Evolutionary conservation across 495 filamentous ascomycete genomes (phyloP).

Genomic region (Neurospora sp.): DNA sequence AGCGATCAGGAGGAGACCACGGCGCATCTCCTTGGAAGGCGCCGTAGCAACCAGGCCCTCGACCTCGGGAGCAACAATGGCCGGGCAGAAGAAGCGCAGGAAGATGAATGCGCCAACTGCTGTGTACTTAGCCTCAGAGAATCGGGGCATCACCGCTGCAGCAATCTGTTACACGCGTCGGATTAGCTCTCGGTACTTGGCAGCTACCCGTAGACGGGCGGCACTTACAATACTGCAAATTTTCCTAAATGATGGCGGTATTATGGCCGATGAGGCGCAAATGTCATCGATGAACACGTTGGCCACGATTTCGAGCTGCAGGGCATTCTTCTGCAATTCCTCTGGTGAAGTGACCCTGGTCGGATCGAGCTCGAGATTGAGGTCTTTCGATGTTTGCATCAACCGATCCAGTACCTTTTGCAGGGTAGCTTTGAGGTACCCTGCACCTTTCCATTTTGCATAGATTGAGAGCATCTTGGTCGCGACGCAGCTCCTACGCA

Average conservation of each 20-base stretch:
- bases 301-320: slow-evolving; percentile 49
- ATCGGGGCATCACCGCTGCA: slow-evolving; percentile 43
- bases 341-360: slow-evolving; percentile 43
- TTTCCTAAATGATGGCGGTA: slow-evolving; percentile 51
- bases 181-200: neutral
- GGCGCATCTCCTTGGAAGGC: slow-evolving; percentile 54
- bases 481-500: slow-evolving; percentile 53
- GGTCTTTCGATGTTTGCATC: slow-evolving; percentile 47
- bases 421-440: slow-evolving; percentile 51
- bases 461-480: slow-evolving; percentile 61
- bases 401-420: slow-evolving; percentile 52
- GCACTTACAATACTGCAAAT: slow-evolving; percentile 50
- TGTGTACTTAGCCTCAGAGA: slow-evolving; percentile 59
- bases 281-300: slow-evolving; percentile 60
- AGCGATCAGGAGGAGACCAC: slow-evolving; percentile 53
- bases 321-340: slow-evolving; percentile 49
- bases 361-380: slow-evolving; percentile 56
- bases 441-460: slow-evolving; percentile 55
- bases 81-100: slow-evolving; percentile 58
- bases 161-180: slow-evolving; percentile 35
- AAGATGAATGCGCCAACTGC: slow-evolving; percentile 62
- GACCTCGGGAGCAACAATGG: slow-evolving; percentile 55
- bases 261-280: slow-evolving; percentile 44
- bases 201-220: neutral
- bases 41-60: slow-evolving; percentile 47